Evolutionary conservation across 768 basidiomycete genomes (phyloP).

Genomic region (Gymnopilus junonius): DNA sequence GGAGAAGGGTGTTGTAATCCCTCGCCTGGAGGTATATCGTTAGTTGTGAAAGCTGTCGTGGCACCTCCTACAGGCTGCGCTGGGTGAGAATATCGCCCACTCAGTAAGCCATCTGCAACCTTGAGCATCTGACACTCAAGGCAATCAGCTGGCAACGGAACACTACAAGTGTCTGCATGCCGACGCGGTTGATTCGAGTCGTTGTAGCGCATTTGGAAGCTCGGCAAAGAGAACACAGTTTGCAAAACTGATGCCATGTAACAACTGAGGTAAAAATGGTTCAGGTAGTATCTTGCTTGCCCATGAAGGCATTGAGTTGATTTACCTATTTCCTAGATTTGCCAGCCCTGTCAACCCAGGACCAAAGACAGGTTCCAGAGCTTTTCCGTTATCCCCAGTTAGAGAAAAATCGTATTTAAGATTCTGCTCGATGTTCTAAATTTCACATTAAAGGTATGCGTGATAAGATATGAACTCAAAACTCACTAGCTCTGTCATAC

Average conservation of each 20-base stretch:
- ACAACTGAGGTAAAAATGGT: constrained; percentile 50
- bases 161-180: constrained; percentile 69
- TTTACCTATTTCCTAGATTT: constrained; percentile 88
- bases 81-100: constrained; percentile 85
- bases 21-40: constrained; percentile 6
- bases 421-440: constrained; percentile 96
- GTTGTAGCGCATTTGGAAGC: constrained; percentile 78
- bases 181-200: constrained; percentile 7
- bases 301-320: neutral
- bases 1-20: constrained; percentile 30
- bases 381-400: constrained; percentile 83
- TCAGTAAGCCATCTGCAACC: constrained; percentile 88
- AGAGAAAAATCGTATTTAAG: constrained; percentile 93
- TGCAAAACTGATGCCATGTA: constrained; percentile 98
- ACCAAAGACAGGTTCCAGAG: constrained; percentile 88
- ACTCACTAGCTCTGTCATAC: constrained; percentile 90
- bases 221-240: constrained; percentile 77
- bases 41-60: neutral
- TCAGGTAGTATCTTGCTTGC: neutral
- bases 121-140: constrained; percentile 97
- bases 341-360: constrained; percentile 86
- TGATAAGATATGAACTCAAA: too few relatives aligned
- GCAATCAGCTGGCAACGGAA: constrained; percentile 77
- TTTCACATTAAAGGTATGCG: neutral
- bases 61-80: constrained; percentile 31